These are phyloP conservation scores for Talaromyces nanjingensis DNA, from an alignment of 495 filamentous ascomycete species.

Conservation along the genomic window DNA sequence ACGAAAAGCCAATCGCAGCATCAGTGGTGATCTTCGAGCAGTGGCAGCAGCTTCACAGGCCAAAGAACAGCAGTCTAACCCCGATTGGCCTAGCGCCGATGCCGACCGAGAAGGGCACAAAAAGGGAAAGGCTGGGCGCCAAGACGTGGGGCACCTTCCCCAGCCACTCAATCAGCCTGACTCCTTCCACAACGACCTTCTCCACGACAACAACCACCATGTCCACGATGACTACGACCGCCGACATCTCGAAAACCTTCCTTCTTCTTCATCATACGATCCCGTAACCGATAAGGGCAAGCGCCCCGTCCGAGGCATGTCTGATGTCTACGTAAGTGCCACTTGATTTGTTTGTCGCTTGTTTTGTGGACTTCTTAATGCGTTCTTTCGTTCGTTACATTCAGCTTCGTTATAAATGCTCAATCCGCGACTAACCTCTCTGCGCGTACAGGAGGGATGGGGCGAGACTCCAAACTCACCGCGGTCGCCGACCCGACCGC, in stretches of 20 bases:
- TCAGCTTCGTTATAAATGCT: conserved; percentile 8
- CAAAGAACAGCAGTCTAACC: background rate
- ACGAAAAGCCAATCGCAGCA: conserved; percentile 62
- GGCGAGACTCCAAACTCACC: conserved; percentile 89
- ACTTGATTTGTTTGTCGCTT: conserved; percentile 10
- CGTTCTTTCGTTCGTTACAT: conserved; percentile 17
- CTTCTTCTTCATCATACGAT: conserved; percentile 60
- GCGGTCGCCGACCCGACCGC: conserved; percentile 88
- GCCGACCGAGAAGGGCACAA: background rate
- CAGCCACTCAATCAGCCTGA: conserved; percentile 8
- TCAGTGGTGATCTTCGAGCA: conserved; percentile 74
- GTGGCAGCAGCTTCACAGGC: conserved; percentile 40
- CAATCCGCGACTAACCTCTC: conserved; percentile 9
- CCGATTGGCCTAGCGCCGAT: conserved; percentile 1
- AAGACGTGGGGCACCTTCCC: background rate
- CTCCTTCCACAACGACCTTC: conserved; percentile 1
- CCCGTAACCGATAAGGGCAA: conserved; percentile 82
- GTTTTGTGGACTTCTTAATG: conserved; percentile 15
- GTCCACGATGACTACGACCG: conserved; percentile 9
- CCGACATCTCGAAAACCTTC: conserved; percentile 34
- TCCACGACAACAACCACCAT: conserved; percentile 8
- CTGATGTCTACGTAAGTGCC: conserved; percentile 85
- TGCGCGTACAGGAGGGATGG: conserved; percentile 68
- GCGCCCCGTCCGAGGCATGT: conserved; percentile 74
- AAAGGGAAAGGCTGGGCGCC: conserved; percentile 1